Base-by-base conservation (phyloP, 169 alveolate genomes). In the Eimeria tenella region DNA sequence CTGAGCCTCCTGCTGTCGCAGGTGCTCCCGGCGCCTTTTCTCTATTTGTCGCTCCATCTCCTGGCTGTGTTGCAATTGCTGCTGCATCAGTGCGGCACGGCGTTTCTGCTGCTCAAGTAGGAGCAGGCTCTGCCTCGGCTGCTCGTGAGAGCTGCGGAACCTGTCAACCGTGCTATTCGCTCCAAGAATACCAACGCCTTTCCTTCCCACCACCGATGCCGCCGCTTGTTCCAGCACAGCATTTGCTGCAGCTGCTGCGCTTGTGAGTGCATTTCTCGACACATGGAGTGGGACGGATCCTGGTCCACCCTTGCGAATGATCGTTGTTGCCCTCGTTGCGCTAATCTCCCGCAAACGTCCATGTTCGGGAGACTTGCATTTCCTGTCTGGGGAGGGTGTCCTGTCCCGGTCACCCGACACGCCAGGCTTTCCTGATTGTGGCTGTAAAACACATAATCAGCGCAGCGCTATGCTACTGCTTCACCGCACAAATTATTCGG, bases 191-290 rank as follows among this genome's bases (percentile, higher is more conserved):
- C 42, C n/a, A 13, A 53, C 15, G 83, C 60, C 83, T 42, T 53
- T 19, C 77, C 77, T 21, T 25, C 52, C 83, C 52, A 73, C 25
- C 56, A 49, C 83, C 19, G 83, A 21, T 25, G 83, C 83, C 17
- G 83, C 52, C 19, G 83, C 83, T 23, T 73, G 52, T 42, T 73
- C 83, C 21, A 73, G 56, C 31, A 73, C 56, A 11, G 31, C 77
- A 68, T 68, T 68, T n/a, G 77, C 77, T 3, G 77, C 77, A 68
- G 77, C 77, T 68, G 77, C 83, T 25, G 83, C 83, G 25, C 56
- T 73, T 10, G 83, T 10, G 19, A 73, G 52, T 0, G 83, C 83
- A 42, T 73, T 73, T 21, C 83, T 21, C n/a, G 83, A 73, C 10
- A 31, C 56, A 58, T 49, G 15, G 19, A 21, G 56, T 73, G 83